A percentile compares a stretch with the other conserved stretches of the same genome.
Evolutionary conservation across 352 stramenopile genomes (phyloP).

Genomic region (Pythium chondricola): DNA sequence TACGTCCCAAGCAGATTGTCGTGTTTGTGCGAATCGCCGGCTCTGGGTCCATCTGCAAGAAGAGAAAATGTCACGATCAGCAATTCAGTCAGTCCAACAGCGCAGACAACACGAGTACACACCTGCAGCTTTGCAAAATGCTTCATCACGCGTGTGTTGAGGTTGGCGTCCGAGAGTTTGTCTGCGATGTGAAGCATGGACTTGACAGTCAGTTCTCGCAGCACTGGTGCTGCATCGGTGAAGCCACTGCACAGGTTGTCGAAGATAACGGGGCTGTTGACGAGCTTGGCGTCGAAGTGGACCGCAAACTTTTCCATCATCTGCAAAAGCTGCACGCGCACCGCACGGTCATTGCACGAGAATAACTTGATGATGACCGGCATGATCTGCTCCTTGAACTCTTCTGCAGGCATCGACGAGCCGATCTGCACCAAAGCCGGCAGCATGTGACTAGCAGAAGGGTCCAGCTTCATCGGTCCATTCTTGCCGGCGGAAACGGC

Average conservation of each 20-base stretch:
- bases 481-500: constrained; percentile 43
- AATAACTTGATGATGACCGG: constrained; percentile 89
- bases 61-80: background rate
- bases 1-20: constrained; percentile 89
- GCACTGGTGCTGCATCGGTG: constrained; percentile 78
- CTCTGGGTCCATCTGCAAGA: constrained; percentile 71
- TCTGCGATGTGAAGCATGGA: constrained; percentile 89
- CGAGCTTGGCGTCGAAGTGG: constrained; percentile 86
- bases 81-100: background rate
- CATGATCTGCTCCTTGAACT: constrained; percentile 85
- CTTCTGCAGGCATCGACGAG: constrained; percentile 59
- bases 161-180: constrained; percentile 85
- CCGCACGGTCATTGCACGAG: constrained; percentile 87
- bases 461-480: constrained; percentile 67
- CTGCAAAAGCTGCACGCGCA: constrained; percentile 87
- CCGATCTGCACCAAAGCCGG: constrained; percentile 85
- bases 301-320: constrained; percentile 89
- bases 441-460: constrained; percentile 84
- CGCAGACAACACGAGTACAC: background rate
- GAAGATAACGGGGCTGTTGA: constrained; percentile 88
- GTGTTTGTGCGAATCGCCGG: constrained; percentile 91
- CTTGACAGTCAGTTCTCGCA: constrained; percentile 90
- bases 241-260: constrained; percentile 90
- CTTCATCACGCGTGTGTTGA: constrained; percentile 91
- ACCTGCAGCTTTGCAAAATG: constrained; percentile 90